Percentiles rank a stretch among this genome's conserved stretches.
Conservation (phyloP, 805 yeast genomes). For the Spathaspora girioi region DNA sequence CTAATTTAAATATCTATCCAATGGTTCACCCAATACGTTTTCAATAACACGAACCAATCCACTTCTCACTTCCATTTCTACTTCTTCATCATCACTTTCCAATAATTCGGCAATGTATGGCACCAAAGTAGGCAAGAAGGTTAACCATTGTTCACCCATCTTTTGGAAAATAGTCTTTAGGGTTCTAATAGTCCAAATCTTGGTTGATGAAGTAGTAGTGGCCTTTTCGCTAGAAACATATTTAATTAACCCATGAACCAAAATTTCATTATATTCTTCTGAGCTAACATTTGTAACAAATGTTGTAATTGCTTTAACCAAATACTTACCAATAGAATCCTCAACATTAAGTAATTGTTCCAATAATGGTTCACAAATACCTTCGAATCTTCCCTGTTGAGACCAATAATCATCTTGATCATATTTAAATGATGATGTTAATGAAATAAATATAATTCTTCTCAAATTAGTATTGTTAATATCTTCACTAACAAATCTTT, state of each 20-base stretch:
- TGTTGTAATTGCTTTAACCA: constrained; percentile 76
- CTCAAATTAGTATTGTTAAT: constrained; percentile 51
- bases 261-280: constrained; percentile 64
- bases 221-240: constrained; percentile 49
- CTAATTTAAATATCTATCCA: constrained; percentile 71
- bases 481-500: constrained; percentile 42
- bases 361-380: constrained; percentile 59
- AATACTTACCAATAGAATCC: constrained; percentile 69
- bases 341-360: constrained; percentile 68
- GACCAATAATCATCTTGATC: constrained; percentile 97
- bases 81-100: constrained; percentile 92
- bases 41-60: constrained; percentile 91
- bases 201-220: constrained; percentile 61
- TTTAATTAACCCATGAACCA: constrained; percentile 41
- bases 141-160: constrained; percentile 93
- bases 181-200: constrained; percentile 77
- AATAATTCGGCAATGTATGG: constrained; percentile 93
- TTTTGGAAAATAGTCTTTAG: constrained; percentile 81
- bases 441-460: constrained; percentile 68
- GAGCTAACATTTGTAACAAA: constrained; percentile 68
- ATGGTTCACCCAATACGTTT: constrained; percentile 88
- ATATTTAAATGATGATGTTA: constrained; percentile 77
- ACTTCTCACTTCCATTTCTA: constrained; percentile 85
- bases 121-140: constrained; percentile 86
- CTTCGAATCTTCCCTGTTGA: constrained; percentile 77